phyloP scores from a whole-genome alignment of 306 rosid genomes.

The Ochetophila trinervis region DNA sequence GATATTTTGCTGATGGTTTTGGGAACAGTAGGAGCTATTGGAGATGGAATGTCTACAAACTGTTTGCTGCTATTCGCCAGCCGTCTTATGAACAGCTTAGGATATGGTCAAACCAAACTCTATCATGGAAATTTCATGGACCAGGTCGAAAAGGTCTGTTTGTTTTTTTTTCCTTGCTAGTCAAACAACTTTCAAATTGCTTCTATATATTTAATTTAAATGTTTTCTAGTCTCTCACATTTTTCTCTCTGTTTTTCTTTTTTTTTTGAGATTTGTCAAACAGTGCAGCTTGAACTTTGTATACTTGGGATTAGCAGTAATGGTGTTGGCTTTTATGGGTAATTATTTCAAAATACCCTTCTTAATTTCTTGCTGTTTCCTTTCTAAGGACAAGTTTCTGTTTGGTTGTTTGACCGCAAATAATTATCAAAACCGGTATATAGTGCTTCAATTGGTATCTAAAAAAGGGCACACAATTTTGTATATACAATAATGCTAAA shows the following conservation, averaged over 20 bases:
- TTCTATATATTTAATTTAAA: no score
- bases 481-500: neutral
- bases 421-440: slow-evolving; percentile 10
- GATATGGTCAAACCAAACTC: slow-evolving; percentile 37
- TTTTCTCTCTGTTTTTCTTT: slow-evolving; percentile 2
- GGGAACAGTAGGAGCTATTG: slow-evolving; percentile 85
- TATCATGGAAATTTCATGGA: slow-evolving; percentile 53
- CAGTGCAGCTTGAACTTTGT: slow-evolving; percentile 96
- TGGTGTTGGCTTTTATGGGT: slow-evolving; percentile 93
- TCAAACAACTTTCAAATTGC: neutral
- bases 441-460: slow-evolving; percentile 1
- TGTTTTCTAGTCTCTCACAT: neutral
- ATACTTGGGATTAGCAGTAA: slow-evolving; percentile 84
- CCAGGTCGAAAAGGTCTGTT: slow-evolving; percentile 67
- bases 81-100: slow-evolving; percentile 89
- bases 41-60: slow-evolving; percentile 93
- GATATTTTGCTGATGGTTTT: slow-evolving; percentile 70
- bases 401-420: neutral
- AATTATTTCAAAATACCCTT: slow-evolving; percentile 31
- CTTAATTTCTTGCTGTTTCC: slow-evolving; percentile 20
- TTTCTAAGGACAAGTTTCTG: slow-evolving; percentile 31
- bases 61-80: slow-evolving; percentile 72
- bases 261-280: slow-evolving; percentile 24
- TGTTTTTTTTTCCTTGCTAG: slow-evolving; percentile 4
- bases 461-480: neutral